Conservation (phyloP, 2,329 filamentous ascomycete species). For the Dothidotthia symphoricarpi region DNA sequence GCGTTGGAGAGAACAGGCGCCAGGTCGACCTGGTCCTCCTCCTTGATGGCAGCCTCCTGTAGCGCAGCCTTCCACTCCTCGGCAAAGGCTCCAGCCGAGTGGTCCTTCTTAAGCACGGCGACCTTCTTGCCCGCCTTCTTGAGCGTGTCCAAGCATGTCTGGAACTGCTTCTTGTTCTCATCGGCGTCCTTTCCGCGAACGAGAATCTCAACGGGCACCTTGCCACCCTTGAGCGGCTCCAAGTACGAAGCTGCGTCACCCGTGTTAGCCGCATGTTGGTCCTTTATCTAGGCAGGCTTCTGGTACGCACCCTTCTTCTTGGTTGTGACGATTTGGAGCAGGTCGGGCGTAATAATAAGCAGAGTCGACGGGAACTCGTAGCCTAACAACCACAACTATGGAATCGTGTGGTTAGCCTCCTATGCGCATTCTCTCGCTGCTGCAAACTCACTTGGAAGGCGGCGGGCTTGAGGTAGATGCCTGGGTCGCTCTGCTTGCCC, state of each 20-base stretch:
- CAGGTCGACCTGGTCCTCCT: slow-evolving; percentile 85
- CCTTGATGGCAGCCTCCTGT: slow-evolving; percentile 69
- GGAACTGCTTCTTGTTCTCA: slow-evolving; percentile 87
- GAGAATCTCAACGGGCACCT: slow-evolving; percentile 87
- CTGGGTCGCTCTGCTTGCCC: slow-evolving; percentile 82
- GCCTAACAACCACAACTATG: slow-evolving; percentile 92
- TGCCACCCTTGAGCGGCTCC: slow-evolving; percentile 86
- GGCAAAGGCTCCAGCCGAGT: slow-evolving; percentile 80
- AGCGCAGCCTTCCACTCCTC: slow-evolving; percentile 94
- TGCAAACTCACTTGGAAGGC: slow-evolving; percentile 75
- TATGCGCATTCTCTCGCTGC: slow-evolving; percentile 11
- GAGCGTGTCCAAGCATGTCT: slow-evolving; percentile 79
- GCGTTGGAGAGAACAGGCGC: slow-evolving; percentile 75
- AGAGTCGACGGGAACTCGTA: slow-evolving; percentile 98
- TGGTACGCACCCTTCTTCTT: slow-evolving; percentile 79
- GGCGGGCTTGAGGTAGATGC: slow-evolving; percentile 91
- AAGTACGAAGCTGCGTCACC: slow-evolving; percentile 75
- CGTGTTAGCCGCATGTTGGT: slow-evolving; percentile 30
- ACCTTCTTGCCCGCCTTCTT: slow-evolving; percentile 90
- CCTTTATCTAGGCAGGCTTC: background rate
- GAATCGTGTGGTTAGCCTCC: slow-evolving; percentile 21
- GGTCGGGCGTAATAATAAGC: slow-evolving; percentile 85
- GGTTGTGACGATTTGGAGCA: slow-evolving; percentile 89
- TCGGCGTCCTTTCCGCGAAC: slow-evolving; percentile 88
- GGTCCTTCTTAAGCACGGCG: slow-evolving; percentile 81